These are phyloP conservation scores for Breynia disticha DNA, from an alignment of 441 rosid species.

Conservation along the genomic window DNA sequence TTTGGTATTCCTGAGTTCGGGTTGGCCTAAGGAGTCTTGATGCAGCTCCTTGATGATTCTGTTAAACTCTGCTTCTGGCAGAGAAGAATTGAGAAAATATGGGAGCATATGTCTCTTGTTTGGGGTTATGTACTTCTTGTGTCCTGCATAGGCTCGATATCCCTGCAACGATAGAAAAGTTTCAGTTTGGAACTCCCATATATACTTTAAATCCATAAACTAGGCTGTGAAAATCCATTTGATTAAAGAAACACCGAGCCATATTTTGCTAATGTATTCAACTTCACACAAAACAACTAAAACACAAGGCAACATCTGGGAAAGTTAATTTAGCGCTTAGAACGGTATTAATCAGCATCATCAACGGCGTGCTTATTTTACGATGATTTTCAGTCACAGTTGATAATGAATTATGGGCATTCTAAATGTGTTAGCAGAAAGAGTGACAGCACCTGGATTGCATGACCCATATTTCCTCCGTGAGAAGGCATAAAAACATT, in stretches of 20 bases:
- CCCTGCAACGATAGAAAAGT: conserved; percentile 33
- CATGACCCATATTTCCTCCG: conserved; percentile 77
- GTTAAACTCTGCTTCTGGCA: conserved; percentile 59
- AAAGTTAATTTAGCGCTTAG: too few species aligned
- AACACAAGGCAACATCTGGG: too few species aligned
- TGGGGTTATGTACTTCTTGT: conserved; percentile 62
- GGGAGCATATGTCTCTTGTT: conserved; percentile 62
- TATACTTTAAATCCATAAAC: too few species aligned
- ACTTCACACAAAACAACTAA: too few species aligned
- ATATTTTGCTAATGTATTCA: background rate
- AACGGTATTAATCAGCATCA: too few species aligned
- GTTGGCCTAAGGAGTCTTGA: conserved; percentile 72
- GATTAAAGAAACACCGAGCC: background rate
- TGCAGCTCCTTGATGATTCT: conserved; percentile 60
- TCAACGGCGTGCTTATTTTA: too few species aligned
- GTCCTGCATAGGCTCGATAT: conserved; percentile 66
- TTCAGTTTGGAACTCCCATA: too few species aligned
- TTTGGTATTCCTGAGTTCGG: conserved; percentile 60
- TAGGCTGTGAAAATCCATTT: too few species aligned
- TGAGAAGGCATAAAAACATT: conserved; percentile 70
- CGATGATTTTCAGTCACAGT: too few species aligned
- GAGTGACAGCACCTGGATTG: conserved; percentile 72
- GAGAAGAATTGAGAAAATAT: conserved; percentile 56
- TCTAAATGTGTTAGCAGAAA: too few species aligned
- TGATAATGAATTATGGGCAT: too few species aligned